These are phyloP conservation scores for Astragalus membranaceus DNA, from an alignment of 306 rosid genomes.

Conservation along the genomic window DNA sequence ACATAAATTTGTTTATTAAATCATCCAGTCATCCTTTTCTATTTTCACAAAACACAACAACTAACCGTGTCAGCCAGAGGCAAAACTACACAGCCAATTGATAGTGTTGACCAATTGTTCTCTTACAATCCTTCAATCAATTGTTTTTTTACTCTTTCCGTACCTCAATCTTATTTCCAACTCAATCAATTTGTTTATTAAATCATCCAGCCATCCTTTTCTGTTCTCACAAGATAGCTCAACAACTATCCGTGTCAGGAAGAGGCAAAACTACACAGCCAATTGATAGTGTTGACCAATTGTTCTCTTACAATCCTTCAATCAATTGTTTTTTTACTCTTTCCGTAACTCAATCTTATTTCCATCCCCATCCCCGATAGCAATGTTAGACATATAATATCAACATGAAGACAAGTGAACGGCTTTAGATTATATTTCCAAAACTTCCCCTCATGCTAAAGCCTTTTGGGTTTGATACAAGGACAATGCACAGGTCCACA, in stretches of 20 bases:
- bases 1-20: background rate
- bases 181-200: too few species aligned
- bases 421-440: background rate
- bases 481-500: background rate
- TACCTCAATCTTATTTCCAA: background rate
- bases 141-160: background rate
- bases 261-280: background rate
- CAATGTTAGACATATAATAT: background rate
- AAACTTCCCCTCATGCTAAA: background rate
- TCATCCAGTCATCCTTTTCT: conserved; percentile 11
- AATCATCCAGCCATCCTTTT: too few species aligned
- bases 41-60: background rate
- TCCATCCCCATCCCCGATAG: background rate
- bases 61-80: conserved; percentile 1
- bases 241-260: background rate
- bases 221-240: background rate
- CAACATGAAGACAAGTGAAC: background rate
- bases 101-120: background rate
- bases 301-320: background rate
- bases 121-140: background rate
- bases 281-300: background rate
- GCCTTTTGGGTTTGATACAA: background rate
- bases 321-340: background rate
- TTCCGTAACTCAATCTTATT: background rate
- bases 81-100: background rate